A percentile compares a stretch with the other conserved stretches of the same genome.
Conservation (phyloP, 1,284 basidiomycete species). For the Ceratobasidium theobromae region DNA sequence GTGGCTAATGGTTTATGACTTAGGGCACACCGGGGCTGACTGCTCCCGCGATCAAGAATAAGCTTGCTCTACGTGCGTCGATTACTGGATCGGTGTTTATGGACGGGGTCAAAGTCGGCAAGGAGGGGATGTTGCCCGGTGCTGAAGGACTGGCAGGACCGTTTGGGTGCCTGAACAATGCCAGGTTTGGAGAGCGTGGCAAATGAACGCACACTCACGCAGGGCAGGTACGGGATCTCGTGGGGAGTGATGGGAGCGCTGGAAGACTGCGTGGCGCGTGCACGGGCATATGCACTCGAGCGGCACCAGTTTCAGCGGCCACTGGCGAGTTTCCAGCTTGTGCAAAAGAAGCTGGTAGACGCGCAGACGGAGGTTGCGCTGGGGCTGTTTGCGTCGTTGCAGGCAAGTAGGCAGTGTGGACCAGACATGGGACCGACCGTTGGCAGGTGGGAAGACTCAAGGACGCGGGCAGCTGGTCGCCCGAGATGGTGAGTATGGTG, state of each 20-base stretch:
- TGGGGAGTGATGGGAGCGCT: constrained; percentile 95
- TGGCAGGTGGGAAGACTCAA: constrained; percentile 84
- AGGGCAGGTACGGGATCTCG: constrained; percentile 74
- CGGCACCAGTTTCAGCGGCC: constrained; percentile 87
- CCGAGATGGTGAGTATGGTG: constrained; percentile 93
- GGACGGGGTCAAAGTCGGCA: constrained; percentile 74
- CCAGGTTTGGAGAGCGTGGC: constrained; percentile 52
- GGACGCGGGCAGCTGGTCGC: constrained; percentile 73
- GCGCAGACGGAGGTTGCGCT: constrained; percentile 84
- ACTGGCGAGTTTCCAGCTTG: constrained; percentile 90
- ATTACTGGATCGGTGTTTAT: constrained; percentile 93
- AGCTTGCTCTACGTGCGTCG: constrained; percentile 85
- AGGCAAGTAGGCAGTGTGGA: constrained; percentile 34
- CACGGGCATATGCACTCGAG: constrained; percentile 86
- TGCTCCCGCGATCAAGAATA: constrained; percentile 90
- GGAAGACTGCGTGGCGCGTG: constrained; percentile 83
- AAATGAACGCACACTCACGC: background rate
- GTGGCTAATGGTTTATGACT: background rate
- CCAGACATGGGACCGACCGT: background rate
- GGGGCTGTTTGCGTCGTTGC: constrained; percentile 76
- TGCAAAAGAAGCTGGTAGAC: constrained; percentile 96
- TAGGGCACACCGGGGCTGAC: constrained; percentile 83
- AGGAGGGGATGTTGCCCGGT: constrained; percentile 73
- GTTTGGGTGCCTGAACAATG: constrained; percentile 90
- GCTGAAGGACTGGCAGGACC: constrained; percentile 77